Base-by-base conservation (phyloP, 495 filamentous ascomycete genomes). In the Aspergillus funiculosus region DNA sequence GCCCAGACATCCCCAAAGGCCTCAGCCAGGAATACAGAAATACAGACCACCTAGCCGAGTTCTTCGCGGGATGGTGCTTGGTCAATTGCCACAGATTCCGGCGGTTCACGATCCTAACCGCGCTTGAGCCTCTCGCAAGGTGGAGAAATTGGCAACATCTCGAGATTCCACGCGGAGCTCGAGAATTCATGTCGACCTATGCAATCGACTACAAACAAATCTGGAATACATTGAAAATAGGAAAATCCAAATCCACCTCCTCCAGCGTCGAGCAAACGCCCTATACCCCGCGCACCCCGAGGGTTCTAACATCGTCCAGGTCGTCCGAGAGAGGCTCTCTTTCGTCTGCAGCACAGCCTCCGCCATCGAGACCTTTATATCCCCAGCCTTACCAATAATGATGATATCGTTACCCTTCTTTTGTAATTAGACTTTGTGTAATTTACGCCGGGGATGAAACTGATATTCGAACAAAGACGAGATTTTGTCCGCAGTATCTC, bases 21-120 rank as follows among this genome's bases (percentile, higher is more conserved):
- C 36, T 59, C 1, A 58, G 40, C 17, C 61, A 60, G 20, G 38
- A 47, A 2, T 48, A 63, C 7, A 50, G 53, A 26, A 56, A 74
- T 17, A 50, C 66, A 11, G 63, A 70, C 40, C 58, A 64, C 26
- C 52, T 76, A 6, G 56, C 64, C 2, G 63, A 73, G 43, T 62
- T 68, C 22, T 72, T 74, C 39, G 67, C 72, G 3, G 68, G 69
- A 4, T 75, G 67, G 69, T 49, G 58, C 1, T 38, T 69, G 1
- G 30, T 64, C 7, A 57, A 71, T 27, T 39, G 54, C 4, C 50
- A 65, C n/a, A 52, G 57, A 2, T 69, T 68, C 42, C 58, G 68
- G 1, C 54, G 52, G 6, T 66, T 66, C 21, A 9, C 53, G 21
- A 53, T 65, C 8, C 20, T 66, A 19, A 58, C 63, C 0, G 32